phyloP scores from a whole-genome alignment of 2,329 filamentous ascomycete species.

The Ophiognomonia clavigignenti-juglandacearum region DNA sequence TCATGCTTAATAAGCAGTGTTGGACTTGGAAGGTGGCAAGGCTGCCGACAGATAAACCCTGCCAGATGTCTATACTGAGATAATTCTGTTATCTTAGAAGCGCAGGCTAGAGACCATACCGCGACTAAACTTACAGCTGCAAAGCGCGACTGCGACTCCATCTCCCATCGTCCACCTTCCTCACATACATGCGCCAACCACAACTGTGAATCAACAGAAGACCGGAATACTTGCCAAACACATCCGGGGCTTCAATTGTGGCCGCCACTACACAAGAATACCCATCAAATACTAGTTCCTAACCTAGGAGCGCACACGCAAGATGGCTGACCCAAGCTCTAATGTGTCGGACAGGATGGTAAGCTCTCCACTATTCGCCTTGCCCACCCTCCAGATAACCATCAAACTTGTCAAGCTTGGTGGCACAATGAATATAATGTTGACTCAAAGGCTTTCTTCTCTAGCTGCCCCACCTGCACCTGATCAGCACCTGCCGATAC shows the following conservation, averaged over 20 bases:
- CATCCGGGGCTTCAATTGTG: neutral
- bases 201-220: neutral
- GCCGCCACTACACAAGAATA: neutral
- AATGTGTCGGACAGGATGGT: constrained; percentile 27
- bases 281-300: constrained; percentile 1
- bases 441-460: constrained; percentile 22
- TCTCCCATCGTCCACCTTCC: neutral
- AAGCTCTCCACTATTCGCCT: neutral
- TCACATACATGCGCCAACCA: constrained; percentile 9
- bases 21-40: no score
- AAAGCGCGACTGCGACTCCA: neutral
- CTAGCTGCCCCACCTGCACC: constrained; percentile 83
- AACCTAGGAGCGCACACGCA: constrained; percentile 9
- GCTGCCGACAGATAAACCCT: no score
- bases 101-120: no score
- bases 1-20: no score
- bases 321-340: constrained; percentile 28
- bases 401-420: no score
- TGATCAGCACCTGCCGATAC: constrained; percentile 80
- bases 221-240: no score
- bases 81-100: no score
- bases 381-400: no score
- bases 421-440: constrained; percentile 22
- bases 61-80: no score
- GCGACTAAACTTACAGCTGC: neutral